Evolutionary conservation across 78 protist species (phyloP), one percentile per base, ranked within the genome.

Genomic region (Bodo saltans): DNA sequence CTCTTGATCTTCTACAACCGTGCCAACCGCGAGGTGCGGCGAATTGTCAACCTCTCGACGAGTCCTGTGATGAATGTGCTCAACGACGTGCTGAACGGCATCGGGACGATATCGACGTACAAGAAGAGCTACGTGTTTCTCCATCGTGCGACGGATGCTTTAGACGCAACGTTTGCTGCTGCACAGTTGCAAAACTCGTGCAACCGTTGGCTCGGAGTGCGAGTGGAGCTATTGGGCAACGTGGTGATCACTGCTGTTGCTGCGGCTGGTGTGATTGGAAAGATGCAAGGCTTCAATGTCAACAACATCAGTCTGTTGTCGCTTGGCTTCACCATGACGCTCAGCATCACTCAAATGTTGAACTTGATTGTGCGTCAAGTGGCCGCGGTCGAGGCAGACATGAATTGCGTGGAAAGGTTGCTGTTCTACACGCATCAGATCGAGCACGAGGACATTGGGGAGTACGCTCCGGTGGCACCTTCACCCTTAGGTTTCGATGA

Each of bases 61-160:
- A 84, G 96, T 3, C 99, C 99, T 11, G 69, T 94, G 72, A 92
- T 82, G 70, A 70, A 96, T 12, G 87, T 87, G 72, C 95, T 95
- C 91, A 30, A 90, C 11, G 95, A 90, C 41, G 89, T 96, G 23
- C 86, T 97, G 28, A 70, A 79, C 52, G 99, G 99, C 70, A 81
- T 90, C 29, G 25, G 92, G 1, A 93, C 97, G 29, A 91, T 97
- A 53, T 88, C 97, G 68, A 92, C 98, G 1, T 94, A 85, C 74
- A 21, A 32, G 47, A 28, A 1, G 42, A 1, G 26, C 17, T 8
- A 1, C 72, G 52, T 2, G 23, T 3, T 33, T 72, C 8, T 4
- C 30, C 52, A 25, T 3, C 73, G 11, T 32, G 37, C 69, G 11
- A 23, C 25, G 34, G 1, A 2, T 38, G 30, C 8, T 3, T 26